Conservation (phyloP, 2,329 filamentous ascomycete genomes). For the Triangularia setosa region DNA sequence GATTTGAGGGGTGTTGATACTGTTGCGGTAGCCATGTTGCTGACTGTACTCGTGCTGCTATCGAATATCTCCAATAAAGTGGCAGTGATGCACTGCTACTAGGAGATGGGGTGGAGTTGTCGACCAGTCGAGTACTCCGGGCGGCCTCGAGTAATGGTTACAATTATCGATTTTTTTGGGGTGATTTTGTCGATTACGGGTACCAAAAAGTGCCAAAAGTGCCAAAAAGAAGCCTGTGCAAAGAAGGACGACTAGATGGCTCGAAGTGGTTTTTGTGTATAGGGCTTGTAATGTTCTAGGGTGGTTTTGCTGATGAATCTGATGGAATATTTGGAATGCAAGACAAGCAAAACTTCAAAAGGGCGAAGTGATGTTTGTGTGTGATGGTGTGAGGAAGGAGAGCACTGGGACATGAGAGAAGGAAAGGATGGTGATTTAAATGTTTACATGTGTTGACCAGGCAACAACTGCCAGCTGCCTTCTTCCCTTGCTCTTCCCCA, state of each 20-base stretch:
- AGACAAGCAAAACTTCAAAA: not conserved
- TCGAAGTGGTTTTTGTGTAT: not conserved
- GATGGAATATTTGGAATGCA: not conserved
- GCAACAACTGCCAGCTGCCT: conserved; percentile 11
- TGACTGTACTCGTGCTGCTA: conserved; percentile 30
- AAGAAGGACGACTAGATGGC: not conserved
- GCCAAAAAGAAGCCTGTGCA: not conserved
- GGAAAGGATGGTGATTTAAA: conserved; percentile 21
- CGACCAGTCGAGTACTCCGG: not conserved
- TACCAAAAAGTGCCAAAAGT: not conserved
- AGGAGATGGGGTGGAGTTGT: not conserved
- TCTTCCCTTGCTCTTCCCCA: conserved; percentile 4
- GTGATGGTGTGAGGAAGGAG: conserved; percentile 7
- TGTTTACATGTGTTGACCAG: conserved; percentile 27
- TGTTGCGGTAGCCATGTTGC: conserved; percentile 72
- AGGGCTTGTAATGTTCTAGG: not conserved
- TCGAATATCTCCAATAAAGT: conserved; percentile 46
- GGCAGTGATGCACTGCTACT: conserved; percentile 30
- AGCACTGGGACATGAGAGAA: conserved; percentile 16
- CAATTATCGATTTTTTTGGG: conserved; percentile 18
- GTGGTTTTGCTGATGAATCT: not conserved
- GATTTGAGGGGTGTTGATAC: conserved; percentile 93
- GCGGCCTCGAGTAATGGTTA: not conserved
- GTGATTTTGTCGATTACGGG: conserved; percentile 38
- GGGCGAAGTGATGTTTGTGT: conserved; percentile 22